phyloP scores from a whole-genome alignment of 179 eudicot species.

The Spinacia oleracea region DNA sequence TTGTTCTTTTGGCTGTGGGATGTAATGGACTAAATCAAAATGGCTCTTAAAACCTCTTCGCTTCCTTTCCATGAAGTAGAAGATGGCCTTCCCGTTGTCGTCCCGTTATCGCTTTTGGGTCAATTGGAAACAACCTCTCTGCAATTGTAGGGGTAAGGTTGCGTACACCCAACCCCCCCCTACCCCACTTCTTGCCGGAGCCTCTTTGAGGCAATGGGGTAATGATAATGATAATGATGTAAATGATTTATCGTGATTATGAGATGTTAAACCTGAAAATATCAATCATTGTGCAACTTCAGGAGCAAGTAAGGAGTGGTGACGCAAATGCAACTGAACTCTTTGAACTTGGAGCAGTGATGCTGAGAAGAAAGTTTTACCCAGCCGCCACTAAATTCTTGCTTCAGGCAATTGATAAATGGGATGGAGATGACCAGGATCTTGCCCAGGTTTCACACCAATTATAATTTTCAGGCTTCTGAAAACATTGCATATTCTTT shows the following conservation, averaged over 20 bases:
- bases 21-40: no score
- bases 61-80: no score
- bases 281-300: constrained; percentile 18
- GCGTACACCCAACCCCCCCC: no score
- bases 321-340: constrained; percentile 85
- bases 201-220: no score
- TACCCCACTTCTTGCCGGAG: no score
- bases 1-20: no score
- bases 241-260: background rate
- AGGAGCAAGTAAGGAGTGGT: constrained; percentile 99
- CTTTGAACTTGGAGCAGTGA: constrained; percentile 97
- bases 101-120: no score
- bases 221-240: no score
- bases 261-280: background rate
- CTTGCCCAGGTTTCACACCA: constrained; percentile 71
- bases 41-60: no score
- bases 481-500: background rate
- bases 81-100: no score
- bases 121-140: no score
- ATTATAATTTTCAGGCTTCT: background rate
- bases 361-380: constrained; percentile 88
- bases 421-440: constrained; percentile 99
- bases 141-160: no score
- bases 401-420: constrained; percentile 85
- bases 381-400: constrained; percentile 91